Base-by-base conservation (phyloP, 108 stramenopile species). In the Conticribra guillardii region DNA sequence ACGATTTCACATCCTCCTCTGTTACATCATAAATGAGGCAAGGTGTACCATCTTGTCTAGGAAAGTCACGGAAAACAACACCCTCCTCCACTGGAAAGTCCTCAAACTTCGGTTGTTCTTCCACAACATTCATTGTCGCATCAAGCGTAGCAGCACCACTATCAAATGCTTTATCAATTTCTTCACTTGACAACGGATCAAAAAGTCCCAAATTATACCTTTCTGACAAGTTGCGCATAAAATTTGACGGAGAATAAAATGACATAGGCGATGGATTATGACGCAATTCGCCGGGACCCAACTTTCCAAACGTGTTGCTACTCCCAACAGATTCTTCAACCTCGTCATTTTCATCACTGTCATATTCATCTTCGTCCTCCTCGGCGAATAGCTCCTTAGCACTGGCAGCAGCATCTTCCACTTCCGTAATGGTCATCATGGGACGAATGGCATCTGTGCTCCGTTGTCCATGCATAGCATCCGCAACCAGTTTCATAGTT, bases 41-140 rank as follows among this genome's bases (percentile, higher is more conserved):
- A 16, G 87, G 87, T 44, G 87, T 85, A 2, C 87, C 87, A 68
- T 88, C 87, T 23, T 73, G 74, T 17, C 87, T 63, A 16, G 87
- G 87, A 73, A 88, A 88, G 57, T 88, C 87, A 41, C 65, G 41
- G 56, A 84, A 88, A 2, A 82, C 77, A 59, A 85, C 83, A 17
- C 77, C 60, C 28, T 86, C 81, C 41, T 71, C 67, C 0, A 37
- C 57, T 2, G 63, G 69, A 51, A 74, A 68, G 9, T 81, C 69
- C 16, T 79, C 64, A 19, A 44, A 37, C 18, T 41, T 41, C 37
- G 37, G 11, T 11, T 9, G 37, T 41, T 41, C 37, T 5, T 41
- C 27, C 54, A 21, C 50, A 19, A 23, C 34, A 17, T 15, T 22
- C 53, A 4, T 30, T 59, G 22, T 7, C n/a, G n/a, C n/a, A n/a